Evolutionary conservation across 2,329 filamentous ascomycete genomes (phyloP).

Genomic region (Purpureocillium lavendulum): DNA sequence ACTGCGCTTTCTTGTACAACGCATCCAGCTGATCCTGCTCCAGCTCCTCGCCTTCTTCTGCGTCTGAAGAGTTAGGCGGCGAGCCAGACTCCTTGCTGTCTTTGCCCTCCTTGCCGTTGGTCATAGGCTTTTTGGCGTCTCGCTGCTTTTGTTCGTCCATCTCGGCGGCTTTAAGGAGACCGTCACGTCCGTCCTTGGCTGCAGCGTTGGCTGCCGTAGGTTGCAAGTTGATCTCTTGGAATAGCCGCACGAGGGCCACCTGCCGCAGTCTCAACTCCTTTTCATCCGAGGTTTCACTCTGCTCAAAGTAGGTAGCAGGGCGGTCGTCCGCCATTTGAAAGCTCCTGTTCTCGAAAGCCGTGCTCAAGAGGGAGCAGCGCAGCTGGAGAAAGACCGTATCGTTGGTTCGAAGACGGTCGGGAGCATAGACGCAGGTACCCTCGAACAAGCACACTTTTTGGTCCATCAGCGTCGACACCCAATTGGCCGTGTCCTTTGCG

Average conservation of each 20-base stretch:
- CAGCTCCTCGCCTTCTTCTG: constrained; percentile 81
- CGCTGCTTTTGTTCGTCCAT: constrained; percentile 69
- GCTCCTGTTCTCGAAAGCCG: constrained; percentile 57
- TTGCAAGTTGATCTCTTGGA: constrained; percentile 79
- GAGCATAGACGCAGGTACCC: constrained; percentile 80
- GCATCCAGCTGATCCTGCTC: constrained; percentile 94
- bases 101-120: constrained; percentile 1
- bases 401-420: constrained; percentile 76
- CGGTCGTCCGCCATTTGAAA: constrained; percentile 63
- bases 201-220: constrained; percentile 70
- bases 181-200: constrained; percentile 72
- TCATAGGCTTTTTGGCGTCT: constrained; percentile 29
- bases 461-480: constrained; percentile 88
- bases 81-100: constrained; percentile 31
- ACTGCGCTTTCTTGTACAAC: constrained; percentile 91
- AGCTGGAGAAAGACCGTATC: constrained; percentile 93
- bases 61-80: constrained; percentile 52
- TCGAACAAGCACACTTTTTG: constrained; percentile 84
- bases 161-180: constrained; percentile 79
- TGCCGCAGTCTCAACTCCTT: constrained; percentile 76
- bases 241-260: constrained; percentile 77
- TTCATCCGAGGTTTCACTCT: constrained; percentile 79
- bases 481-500: constrained; percentile 77
- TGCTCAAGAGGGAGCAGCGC: constrained; percentile 63
- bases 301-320: constrained; percentile 67